Evolutionary conservation across 2,329 filamentous ascomycete species (phyloP).

Genomic region (Talaromyces rugulosus): DNA sequence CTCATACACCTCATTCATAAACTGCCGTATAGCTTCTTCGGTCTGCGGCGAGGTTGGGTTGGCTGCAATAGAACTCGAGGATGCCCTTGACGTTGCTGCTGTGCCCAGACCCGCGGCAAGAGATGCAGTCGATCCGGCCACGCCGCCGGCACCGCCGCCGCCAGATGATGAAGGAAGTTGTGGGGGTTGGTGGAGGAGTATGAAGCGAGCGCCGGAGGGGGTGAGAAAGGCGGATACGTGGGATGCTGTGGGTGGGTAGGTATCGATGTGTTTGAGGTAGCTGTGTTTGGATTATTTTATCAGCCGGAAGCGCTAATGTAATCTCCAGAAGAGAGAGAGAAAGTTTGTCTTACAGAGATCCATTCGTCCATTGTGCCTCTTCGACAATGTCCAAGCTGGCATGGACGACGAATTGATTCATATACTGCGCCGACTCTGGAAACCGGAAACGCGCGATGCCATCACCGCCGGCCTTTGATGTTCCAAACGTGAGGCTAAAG

Average conservation of each 20-base stretch:
- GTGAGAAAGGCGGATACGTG: conserved; percentile 95
- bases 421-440: conserved; percentile 78
- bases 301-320: conserved; percentile 3
- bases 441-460: conserved; percentile 87
- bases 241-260: conserved; percentile 78
- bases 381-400: conserved; percentile 91
- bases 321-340: neutral
- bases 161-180: conserved; percentile 40
- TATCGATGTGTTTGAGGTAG: conserved; percentile 95
- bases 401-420: conserved; percentile 97
- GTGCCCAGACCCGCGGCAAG: conserved; percentile 20
- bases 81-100: conserved; percentile 36
- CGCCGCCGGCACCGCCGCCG: conserved; percentile 15
- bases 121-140: conserved; percentile 19
- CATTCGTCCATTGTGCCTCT: conserved; percentile 88
- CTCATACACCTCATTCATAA: conserved; percentile 94
- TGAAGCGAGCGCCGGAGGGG: conserved; percentile 85
- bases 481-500: conserved; percentile 96
- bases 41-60: conserved; percentile 87
- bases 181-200: conserved; percentile 81
- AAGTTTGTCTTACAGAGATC: conserved; percentile 62
- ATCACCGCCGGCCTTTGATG: conserved; percentile 92
- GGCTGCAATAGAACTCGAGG: conserved; percentile 67
- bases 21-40: conserved; percentile 91
- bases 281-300: conserved; percentile 41